Conservation (phyloP, 2,329 filamentous ascomycete genomes). For the Capronia coronata region DNA sequence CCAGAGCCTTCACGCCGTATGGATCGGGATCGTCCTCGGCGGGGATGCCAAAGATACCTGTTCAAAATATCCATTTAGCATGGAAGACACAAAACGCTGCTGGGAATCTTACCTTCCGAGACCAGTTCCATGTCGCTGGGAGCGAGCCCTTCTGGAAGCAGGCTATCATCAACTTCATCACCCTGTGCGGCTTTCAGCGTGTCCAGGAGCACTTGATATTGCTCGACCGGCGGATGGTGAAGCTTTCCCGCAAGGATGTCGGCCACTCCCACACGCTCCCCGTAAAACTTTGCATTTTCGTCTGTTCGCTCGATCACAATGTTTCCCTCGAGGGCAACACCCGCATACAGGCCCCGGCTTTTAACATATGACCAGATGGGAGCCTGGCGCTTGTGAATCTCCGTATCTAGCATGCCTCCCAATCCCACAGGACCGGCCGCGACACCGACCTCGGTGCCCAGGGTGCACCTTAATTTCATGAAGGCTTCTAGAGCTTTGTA, state of each 20-base stretch:
- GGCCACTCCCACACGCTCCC: slow-evolving; percentile 54
- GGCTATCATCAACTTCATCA: slow-evolving; percentile 63
- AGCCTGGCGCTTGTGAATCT: slow-evolving; percentile 60
- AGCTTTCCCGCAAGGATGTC: slow-evolving; percentile 59
- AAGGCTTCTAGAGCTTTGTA: slow-evolving; percentile 77
- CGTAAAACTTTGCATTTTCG: slow-evolving; percentile 82
- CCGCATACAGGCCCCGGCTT: slow-evolving; percentile 79
- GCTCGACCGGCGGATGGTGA: slow-evolving; percentile 47
- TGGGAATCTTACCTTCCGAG: slow-evolving; percentile 42
- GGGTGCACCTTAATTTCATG: slow-evolving; percentile 67
- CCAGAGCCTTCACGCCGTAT: slow-evolving; percentile 83
- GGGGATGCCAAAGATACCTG: slow-evolving; percentile 67
- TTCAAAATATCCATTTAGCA: slow-evolving; percentile 19
- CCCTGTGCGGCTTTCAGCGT: slow-evolving; percentile 86
- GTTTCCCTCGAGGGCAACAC: slow-evolving; percentile 79
- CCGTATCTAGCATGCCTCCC: slow-evolving; percentile 65
- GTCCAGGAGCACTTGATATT: slow-evolving; percentile 61
- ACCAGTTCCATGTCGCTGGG: slow-evolving; percentile 66
- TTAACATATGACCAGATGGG: slow-evolving; percentile 84
- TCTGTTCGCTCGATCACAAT: slow-evolving; percentile 79
- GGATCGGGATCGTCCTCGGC: slow-evolving; percentile 79
- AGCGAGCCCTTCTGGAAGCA: slow-evolving; percentile 62
- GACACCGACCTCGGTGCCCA: slow-evolving; percentile 74
- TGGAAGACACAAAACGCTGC: slow-evolving; percentile 36
- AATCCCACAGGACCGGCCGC: slow-evolving; percentile 70